These are phyloP conservation scores for Oxytropis ochrocephala DNA, from an alignment of 306 rosid species.

Conservation along the genomic window DNA sequence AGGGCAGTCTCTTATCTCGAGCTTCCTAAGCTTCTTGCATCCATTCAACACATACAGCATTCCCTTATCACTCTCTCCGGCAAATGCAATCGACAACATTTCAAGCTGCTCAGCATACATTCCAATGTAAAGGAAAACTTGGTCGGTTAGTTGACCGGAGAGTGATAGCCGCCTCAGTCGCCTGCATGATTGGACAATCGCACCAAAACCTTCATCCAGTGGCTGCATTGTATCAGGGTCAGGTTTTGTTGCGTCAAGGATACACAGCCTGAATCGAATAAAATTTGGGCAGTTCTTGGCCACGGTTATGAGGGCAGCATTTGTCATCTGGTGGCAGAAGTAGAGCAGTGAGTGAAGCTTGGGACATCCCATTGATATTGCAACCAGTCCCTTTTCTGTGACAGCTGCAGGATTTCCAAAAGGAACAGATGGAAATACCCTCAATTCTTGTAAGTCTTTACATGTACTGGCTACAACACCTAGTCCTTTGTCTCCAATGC, in stretches of 20 bases:
- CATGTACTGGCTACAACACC: slow-evolving; percentile 65
- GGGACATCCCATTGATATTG: slow-evolving; percentile 76
- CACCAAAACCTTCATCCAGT: slow-evolving; percentile 94
- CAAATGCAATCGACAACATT: slow-evolving; percentile 87
- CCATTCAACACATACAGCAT: slow-evolving; percentile 87
- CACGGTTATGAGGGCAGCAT: slow-evolving; percentile 82
- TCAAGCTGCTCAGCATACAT: slow-evolving; percentile 90
- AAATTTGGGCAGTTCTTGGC: slow-evolving; percentile 90
- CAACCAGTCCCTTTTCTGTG: slow-evolving; percentile 78
- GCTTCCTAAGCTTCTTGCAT: slow-evolving; percentile 93
- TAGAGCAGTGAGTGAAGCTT: slow-evolving; percentile 81
- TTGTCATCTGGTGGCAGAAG: slow-evolving; percentile 92
- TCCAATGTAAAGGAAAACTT: slow-evolving; percentile 82
- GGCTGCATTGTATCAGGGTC: slow-evolving; percentile 69
- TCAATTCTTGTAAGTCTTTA: slow-evolving; percentile 77
- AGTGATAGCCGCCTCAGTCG: slow-evolving; percentile 72
- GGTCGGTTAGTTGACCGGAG: slow-evolving; percentile 62
- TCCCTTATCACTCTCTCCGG: slow-evolving; percentile 81
- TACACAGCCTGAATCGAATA: slow-evolving; percentile 72
- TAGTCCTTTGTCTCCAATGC: slow-evolving; percentile 81
- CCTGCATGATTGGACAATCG: slow-evolving; percentile 85
- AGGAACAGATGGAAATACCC: slow-evolving; percentile 78
- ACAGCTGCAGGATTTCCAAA: slow-evolving; percentile 51
- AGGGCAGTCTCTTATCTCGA: slow-evolving; percentile 86
- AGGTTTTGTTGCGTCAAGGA: slow-evolving; percentile 62